Base-by-base conservation (phyloP, 1,284 basidiomycete species). In the Cyathus olla region DNA sequence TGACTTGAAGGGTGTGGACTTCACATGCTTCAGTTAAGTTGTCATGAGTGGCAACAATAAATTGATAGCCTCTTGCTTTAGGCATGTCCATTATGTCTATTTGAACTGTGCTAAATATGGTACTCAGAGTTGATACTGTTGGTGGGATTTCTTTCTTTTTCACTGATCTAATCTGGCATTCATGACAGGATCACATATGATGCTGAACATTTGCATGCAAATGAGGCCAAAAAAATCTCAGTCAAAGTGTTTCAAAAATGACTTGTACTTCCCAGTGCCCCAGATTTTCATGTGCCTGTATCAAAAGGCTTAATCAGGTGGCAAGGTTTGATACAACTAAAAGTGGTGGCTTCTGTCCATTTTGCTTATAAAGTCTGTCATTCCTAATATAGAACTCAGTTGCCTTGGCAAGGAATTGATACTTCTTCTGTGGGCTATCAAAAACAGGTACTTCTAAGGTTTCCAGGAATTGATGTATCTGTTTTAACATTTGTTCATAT, bases 121-220 rank as follows among this genome's bases (percentile, higher is more conserved):
- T 53, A 0, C 66, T 56, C 0, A 77, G 71, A 0, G 66, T 60
- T 0, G 74, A 54, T 5, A 83, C 68, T 0, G 66, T 73, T 0
- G 77, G 77, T 0, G 76, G 79, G 11, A 80, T 74, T n/a, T 60
- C 47, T 6, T 76, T 39, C 24, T 72, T 67, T 6, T 53, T 47
- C 0, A 60, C 56, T 1, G 62, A 61, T 4, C 72, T 59, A 2
- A 66, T 26, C 53, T 83, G 80, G 57, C 80, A 83, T 37, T 70
- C 49, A 57, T 81, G 75, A 56, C 80, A 83, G 0, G 80, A 76
- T 8, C 55, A 54, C 29, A 75, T 63, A 54, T 65, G 79, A 70
- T 71, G 75, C 4, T 66, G 61, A 22, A 77, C 57, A 29, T 78
- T 69, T 2, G 60, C 35, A 4, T 66, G 58, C 0, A 76, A 46